Conservation (phyloP, 2,329 filamentous ascomycete genomes). For the Colletotrichum abscissum region DNA sequence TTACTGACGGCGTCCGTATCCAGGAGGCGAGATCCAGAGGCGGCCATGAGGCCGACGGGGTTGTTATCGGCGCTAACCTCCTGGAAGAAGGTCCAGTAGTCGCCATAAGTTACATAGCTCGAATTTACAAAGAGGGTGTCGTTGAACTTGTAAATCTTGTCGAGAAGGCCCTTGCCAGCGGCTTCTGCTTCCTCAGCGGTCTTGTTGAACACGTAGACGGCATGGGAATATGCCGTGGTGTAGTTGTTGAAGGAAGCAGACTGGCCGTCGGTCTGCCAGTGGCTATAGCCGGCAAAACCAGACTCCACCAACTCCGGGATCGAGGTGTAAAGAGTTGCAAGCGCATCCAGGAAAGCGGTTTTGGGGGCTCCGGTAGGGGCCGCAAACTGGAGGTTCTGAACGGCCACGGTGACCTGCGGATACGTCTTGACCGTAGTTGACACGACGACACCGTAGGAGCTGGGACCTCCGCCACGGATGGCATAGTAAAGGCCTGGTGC, state of each 20-base stretch:
- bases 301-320: conserved; percentile 44
- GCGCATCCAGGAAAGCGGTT: conserved; percentile 40
- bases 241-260: conserved; percentile 39
- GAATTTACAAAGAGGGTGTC: conserved; percentile 39
- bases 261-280: conserved; percentile 42
- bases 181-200: conserved; percentile 37
- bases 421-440: conserved; percentile 65
- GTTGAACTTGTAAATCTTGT: conserved; percentile 35
- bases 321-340: conserved; percentile 44
- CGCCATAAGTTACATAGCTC: conserved; percentile 39
- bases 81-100: conserved; percentile 46
- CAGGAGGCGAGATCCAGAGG: conserved; percentile 44
- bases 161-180: conserved; percentile 37
- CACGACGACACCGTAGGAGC: conserved; percentile 62
- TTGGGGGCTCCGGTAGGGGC: conserved; percentile 39
- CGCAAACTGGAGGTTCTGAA: conserved; percentile 39
- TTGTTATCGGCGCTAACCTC: conserved; percentile 40
- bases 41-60: conserved; percentile 38
- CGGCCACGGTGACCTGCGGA: conserved; percentile 47
- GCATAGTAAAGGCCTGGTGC: conserved; percentile 50
- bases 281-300: conserved; percentile 44
- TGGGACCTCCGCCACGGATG: conserved; percentile 50
- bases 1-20: conserved; percentile 38
- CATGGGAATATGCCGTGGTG: conserved; percentile 43
- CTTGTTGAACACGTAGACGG: conserved; percentile 43